Percentiles rank a stretch among this genome's conserved stretches.
Conservation (phyloP, 2,329 filamentous ascomycete genomes). For the Dendryphion nanum region DNA sequence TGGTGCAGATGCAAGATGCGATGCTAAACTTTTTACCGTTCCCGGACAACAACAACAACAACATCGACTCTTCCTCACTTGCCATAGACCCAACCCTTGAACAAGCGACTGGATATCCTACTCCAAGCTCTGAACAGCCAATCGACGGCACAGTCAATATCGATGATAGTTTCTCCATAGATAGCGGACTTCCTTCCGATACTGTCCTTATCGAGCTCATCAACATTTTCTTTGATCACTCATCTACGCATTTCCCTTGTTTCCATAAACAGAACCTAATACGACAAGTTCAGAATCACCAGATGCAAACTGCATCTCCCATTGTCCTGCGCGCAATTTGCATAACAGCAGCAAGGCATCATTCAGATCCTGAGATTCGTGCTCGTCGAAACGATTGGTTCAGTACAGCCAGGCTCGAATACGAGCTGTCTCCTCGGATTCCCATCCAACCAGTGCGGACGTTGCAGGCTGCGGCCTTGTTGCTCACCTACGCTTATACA, state of each 20-base stretch:
- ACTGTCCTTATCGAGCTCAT: constrained; percentile 17
- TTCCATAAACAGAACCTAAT: constrained; percentile 25
- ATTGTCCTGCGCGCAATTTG: constrained; percentile 27
- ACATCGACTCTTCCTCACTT: no score
- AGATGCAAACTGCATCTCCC: constrained; percentile 17
- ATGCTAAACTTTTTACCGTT: neutral
- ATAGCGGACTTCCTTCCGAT: constrained; percentile 15
- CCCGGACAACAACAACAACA: neutral
- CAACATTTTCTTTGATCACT: constrained; percentile 24
- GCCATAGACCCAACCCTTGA: neutral
- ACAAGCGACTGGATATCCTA: neutral
- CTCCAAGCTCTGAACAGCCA: neutral
- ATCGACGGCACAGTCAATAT: constrained; percentile 3
- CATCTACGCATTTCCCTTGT: constrained; percentile 23
- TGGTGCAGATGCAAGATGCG: neutral
- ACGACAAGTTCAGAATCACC: constrained; percentile 10
- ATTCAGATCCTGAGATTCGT: constrained; percentile 19
- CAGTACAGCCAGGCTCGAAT: constrained; percentile 26
- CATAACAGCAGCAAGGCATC: constrained; percentile 20
- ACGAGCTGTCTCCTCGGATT: constrained; percentile 20
- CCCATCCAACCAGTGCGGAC: constrained; percentile 19
- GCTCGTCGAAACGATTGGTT: constrained; percentile 23
- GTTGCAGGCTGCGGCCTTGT: constrained; percentile 24
- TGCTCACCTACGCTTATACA: constrained; percentile 21
- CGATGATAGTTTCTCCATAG: constrained; percentile 4